Evolutionary conservation across 2,329 filamentous ascomycete genomes (phyloP).

Genomic region (Colletotrichum theobromicola): DNA sequence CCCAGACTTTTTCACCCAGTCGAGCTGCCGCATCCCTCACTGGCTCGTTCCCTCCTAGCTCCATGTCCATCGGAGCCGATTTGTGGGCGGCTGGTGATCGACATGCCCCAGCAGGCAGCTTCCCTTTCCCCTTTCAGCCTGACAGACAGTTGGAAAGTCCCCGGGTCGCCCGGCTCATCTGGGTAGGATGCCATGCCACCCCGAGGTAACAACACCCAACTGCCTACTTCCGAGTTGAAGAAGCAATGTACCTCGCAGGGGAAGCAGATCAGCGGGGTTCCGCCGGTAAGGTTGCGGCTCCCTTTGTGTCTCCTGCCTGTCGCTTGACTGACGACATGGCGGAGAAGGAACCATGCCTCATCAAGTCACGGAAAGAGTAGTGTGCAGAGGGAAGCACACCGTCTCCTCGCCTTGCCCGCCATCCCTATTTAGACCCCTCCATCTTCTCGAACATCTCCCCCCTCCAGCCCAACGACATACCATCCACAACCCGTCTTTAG

Average conservation of each 20-base stretch:
- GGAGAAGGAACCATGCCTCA: not conserved
- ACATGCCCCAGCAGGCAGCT: not conserved
- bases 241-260: not conserved
- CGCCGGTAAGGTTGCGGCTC: not conserved
- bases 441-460: not conserved
- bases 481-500: not conserved
- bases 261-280: slow-evolving; percentile 8
- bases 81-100: slow-evolving; percentile 1
- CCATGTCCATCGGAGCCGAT: not conserved
- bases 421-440: not conserved
- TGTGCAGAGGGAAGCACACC: not conserved
- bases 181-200: not conserved
- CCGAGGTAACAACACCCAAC: not conserved
- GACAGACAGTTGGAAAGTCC: not conserved
- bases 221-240: not conserved
- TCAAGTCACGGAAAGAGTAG: not conserved
- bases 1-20: slow-evolving; percentile 2
- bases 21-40: not conserved
- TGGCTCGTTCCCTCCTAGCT: not conserved
- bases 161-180: not conserved
- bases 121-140: not conserved
- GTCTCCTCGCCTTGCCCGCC: not conserved
- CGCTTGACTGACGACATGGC: not conserved
- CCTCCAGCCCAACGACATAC: not conserved
- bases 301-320: not conserved